phyloP scores from a whole-genome alignment of 768 basidiomycete species.

The Rhizopogon vulgaris region DNA sequence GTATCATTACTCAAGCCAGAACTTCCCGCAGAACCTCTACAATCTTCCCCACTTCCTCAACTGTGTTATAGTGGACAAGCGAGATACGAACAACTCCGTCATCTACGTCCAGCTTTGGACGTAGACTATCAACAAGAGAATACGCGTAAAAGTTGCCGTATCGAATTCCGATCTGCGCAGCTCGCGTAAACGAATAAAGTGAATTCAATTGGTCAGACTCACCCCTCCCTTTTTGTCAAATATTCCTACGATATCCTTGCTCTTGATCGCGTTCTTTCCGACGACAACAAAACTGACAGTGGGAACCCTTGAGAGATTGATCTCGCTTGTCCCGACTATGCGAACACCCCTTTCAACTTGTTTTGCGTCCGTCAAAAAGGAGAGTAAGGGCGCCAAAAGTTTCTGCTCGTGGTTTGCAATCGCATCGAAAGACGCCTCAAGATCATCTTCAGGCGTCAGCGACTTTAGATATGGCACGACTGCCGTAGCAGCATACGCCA shows the following conservation, averaged over 20 bases:
- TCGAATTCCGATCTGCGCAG: slow-evolving; percentile 62
- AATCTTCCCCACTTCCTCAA: slow-evolving; percentile 60
- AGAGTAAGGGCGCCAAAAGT: slow-evolving; percentile 48
- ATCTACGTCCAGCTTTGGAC: slow-evolving; percentile 49
- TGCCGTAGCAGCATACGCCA: slow-evolving; percentile 53
- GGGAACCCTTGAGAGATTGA: slow-evolving; percentile 44
- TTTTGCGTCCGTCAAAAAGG: slow-evolving; percentile 43
- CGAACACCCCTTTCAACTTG: slow-evolving; percentile 55
- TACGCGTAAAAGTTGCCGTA: slow-evolving; percentile 79
- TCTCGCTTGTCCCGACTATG: slow-evolving; percentile 55
- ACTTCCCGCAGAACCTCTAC: slow-evolving; percentile 49
- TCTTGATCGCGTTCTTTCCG: slow-evolving; percentile 48
- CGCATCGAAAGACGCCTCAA: slow-evolving; percentile 47
- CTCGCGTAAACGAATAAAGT: not conserved
- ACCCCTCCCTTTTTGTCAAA: slow-evolving; percentile 65
- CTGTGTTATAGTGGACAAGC: slow-evolving; percentile 75
- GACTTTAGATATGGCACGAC: slow-evolving; percentile 60
- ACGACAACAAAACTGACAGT: slow-evolving; percentile 70
- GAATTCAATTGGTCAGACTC: slow-evolving; percentile 20
- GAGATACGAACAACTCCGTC: slow-evolving; percentile 74
- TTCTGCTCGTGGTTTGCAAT: slow-evolving; percentile 58
- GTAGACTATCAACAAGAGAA: slow-evolving; percentile 45
- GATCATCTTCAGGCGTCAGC: slow-evolving; percentile 42
- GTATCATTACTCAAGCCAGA: slow-evolving; percentile 19
- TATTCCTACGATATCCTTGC: slow-evolving; percentile 54